These are phyloP conservation scores for Betula pendula DNA, from an alignment of 306 rosid genomes.

Conservation along the genomic window DNA sequence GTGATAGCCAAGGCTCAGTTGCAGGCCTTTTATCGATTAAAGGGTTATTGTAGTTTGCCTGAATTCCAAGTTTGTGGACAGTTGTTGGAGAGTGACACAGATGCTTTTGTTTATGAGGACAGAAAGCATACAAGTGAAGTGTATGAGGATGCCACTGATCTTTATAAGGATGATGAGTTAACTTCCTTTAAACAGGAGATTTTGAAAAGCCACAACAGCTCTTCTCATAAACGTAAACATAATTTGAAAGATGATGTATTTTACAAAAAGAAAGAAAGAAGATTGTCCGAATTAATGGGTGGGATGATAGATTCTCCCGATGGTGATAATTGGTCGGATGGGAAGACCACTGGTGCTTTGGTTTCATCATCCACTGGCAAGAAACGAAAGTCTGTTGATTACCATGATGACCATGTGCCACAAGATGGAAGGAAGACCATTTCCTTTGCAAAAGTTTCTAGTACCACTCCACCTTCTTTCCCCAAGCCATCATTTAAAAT, in stretches of 20 bases:
- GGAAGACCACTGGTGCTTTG: conserved; percentile 27
- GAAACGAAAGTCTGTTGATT: conserved; percentile 57
- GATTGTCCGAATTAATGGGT: conserved; percentile 71
- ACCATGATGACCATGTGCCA: conserved; percentile 45
- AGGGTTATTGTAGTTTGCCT: conserved; percentile 74
- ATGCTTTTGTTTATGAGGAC: conserved; percentile 30
- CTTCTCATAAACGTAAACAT: conserved; percentile 73
- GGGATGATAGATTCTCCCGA: conserved; percentile 48
- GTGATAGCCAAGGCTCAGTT: conserved; percentile 83
- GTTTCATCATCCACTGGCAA: conserved; percentile 38
- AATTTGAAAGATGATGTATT: conserved; percentile 55
- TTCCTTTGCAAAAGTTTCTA: conserved; percentile 57
- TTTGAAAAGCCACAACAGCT: conserved; percentile 35
- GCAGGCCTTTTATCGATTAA: conserved; percentile 65
- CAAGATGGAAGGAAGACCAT: conserved; percentile 64
- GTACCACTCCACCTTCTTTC: conserved; percentile 18
- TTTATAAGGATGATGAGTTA: conserved; percentile 42
- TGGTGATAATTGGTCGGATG: conserved; percentile 50
- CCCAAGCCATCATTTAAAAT: conserved; percentile 72
- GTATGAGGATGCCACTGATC: conserved; percentile 39
- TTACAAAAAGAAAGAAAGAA: conserved; percentile 66
- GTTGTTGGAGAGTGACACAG: conserved; percentile 51
- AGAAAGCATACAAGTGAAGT: conserved; percentile 32
- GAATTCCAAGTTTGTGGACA: conserved; percentile 68
- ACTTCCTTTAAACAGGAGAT: conserved; percentile 37